Conservation (phyloP, 495 filamentous ascomycete genomes). For the Podospora didyma region DNA sequence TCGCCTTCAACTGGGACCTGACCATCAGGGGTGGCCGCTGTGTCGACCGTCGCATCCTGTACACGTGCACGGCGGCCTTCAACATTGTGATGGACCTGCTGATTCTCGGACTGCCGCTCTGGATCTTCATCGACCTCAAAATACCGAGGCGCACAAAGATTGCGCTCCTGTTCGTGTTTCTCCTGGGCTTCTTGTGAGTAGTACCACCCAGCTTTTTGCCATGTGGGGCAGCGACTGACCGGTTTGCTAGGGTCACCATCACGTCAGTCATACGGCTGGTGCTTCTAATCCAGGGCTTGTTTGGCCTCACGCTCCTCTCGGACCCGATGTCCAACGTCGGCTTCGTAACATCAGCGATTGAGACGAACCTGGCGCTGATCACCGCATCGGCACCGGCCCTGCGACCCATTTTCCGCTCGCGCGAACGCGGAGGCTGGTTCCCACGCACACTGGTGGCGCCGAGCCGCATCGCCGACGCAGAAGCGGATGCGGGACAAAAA, state of each 20-base stretch:
- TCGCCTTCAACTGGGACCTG: slow-evolving; percentile 46
- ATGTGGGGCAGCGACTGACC: neutral
- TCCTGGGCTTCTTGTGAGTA: slow-evolving; percentile 47
- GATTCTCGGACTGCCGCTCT: slow-evolving; percentile 46
- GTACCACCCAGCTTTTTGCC: neutral
- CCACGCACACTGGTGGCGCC: slow-evolving; percentile 25
- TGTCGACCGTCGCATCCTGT: slow-evolving; percentile 44
- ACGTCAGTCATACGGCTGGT: slow-evolving; percentile 42
- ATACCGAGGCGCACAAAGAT: slow-evolving; percentile 45
- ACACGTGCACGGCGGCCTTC: slow-evolving; percentile 41
- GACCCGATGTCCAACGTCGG: slow-evolving; percentile 37
- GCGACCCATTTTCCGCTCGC: slow-evolving; percentile 34
- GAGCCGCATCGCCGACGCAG: slow-evolving; percentile 11
- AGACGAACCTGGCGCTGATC: slow-evolving; percentile 52
- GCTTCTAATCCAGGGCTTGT: slow-evolving; percentile 32
- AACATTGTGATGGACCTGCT: slow-evolving; percentile 51
- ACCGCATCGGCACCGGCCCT: slow-evolving; percentile 46
- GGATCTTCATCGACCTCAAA: slow-evolving; percentile 43
- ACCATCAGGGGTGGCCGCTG: slow-evolving; percentile 40
- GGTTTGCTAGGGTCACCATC: slow-evolving; percentile 45
- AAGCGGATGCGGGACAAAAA: slow-evolving; percentile 17
- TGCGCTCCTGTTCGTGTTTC: slow-evolving; percentile 46
- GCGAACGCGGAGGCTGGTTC: slow-evolving; percentile 35
- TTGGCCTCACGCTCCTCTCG: slow-evolving; percentile 27
- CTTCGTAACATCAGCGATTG: slow-evolving; percentile 49